These are phyloP conservation scores for Backusella circina DNA, from an alignment of 192 early-diverging fungal genomes.

Conservation along the genomic window DNA sequence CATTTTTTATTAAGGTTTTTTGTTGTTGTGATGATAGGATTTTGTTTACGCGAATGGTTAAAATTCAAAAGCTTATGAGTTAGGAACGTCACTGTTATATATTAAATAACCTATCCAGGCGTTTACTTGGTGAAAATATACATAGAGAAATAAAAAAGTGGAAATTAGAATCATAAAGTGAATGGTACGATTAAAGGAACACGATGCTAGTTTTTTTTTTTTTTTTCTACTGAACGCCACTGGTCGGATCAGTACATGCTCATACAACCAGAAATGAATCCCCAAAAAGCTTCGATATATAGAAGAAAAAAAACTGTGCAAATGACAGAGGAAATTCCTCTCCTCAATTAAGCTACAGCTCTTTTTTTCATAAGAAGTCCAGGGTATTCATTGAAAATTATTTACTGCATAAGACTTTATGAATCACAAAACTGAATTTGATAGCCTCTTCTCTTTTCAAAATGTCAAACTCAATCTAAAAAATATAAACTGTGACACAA, in stretches of 20 bases:
- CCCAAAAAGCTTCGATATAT: neutral
- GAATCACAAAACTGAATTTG: neutral
- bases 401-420: neutral
- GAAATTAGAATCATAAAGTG: neutral
- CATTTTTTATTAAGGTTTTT: neutral
- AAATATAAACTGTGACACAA: too few relatives aligned
- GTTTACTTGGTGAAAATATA: neutral
- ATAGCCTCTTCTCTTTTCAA: neutral
- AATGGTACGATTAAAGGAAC: too few relatives aligned
- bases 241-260: neutral
- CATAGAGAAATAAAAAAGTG: neutral
- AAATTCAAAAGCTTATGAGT: too few relatives aligned
- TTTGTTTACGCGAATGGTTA: too few relatives aligned
- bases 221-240: neutral
- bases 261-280: neutral
- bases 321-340: neutral
- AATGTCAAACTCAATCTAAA: too few relatives aligned
- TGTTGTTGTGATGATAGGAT: neutral
- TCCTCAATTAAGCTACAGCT: neutral
- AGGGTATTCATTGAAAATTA: neutral
- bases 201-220: neutral
- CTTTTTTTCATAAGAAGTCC: neutral
- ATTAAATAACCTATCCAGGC: neutral
- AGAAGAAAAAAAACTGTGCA: neutral
- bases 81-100: too few relatives aligned